phyloP scores from a whole-genome alignment of 2,329 filamentous ascomycete species.

The Xylariales sp. region DNA sequence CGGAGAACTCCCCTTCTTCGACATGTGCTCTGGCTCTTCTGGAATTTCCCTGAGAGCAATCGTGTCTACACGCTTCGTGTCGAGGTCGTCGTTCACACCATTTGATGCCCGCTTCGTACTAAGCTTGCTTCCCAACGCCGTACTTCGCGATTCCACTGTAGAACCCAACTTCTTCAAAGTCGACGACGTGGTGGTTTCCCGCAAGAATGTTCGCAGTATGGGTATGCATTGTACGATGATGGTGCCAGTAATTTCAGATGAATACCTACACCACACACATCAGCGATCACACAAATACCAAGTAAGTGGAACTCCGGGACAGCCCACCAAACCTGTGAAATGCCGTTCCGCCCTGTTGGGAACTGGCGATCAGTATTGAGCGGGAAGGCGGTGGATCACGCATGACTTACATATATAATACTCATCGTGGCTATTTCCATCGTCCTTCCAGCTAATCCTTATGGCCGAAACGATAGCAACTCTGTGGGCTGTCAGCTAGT shows the following conservation, averaged over 20 bases:
- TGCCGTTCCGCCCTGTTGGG: constrained; percentile 33
- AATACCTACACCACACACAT: no score
- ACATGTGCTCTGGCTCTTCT: no score
- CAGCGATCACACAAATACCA: neutral
- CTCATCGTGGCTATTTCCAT: constrained; percentile 38
- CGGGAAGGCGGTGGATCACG: neutral
- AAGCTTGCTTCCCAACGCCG: neutral
- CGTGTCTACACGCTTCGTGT: neutral
- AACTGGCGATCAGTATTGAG: neutral
- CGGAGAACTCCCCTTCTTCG: no score
- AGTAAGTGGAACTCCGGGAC: no score
- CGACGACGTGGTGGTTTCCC: constrained; percentile 34
- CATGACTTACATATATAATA: constrained; percentile 39
- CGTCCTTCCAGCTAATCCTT: constrained; percentile 44
- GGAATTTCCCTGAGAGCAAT: neutral
- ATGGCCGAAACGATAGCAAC: constrained; percentile 40
- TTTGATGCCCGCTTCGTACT: neutral
- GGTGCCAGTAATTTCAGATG: constrained; percentile 47
- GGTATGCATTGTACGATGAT: constrained; percentile 52
- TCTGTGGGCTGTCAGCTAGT: constrained; percentile 1
- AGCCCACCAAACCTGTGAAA: constrained; percentile 43
- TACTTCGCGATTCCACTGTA: neutral
- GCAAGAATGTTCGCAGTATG: constrained; percentile 43
- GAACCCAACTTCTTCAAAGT: constrained; percentile 23
- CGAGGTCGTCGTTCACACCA: neutral